Conservation (phyloP, 345 rosid species). For the Raphanus raphanistrum region DNA sequence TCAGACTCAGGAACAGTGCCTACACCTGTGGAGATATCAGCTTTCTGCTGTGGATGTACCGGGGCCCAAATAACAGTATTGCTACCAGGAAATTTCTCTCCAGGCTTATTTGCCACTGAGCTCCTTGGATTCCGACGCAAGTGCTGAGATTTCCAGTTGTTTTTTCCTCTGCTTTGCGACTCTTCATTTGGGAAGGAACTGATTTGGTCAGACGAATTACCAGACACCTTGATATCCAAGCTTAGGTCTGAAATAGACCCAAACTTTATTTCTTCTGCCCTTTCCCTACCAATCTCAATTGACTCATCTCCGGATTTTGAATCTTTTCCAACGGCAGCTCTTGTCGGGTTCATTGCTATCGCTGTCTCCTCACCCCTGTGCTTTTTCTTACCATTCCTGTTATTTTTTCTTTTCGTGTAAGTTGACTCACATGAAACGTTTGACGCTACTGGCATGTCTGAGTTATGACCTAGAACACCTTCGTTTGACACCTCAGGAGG, state of each 20-base stretch:
- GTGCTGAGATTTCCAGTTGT: constrained; percentile 69
- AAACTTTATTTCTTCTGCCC: constrained; percentile 39
- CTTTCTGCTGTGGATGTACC: constrained; percentile 57
- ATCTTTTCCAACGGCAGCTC: constrained; percentile 42
- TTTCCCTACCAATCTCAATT: constrained; percentile 45
- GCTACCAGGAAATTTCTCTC: constrained; percentile 50
- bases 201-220: constrained; percentile 48
- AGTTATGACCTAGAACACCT: constrained; percentile 39
- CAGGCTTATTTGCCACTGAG: constrained; percentile 49
- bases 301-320: constrained; percentile 32
- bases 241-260: constrained; percentile 39
- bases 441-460: constrained; percentile 34
- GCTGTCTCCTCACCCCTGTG: constrained; percentile 55
- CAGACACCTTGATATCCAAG: constrained; percentile 47
- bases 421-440: constrained; percentile 48
- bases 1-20: constrained; percentile 42
- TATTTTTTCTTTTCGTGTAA: constrained; percentile 59
- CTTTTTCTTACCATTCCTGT: constrained; percentile 60
- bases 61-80: constrained; percentile 93
- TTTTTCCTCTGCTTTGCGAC: constrained; percentile 47
- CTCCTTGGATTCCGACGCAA: constrained; percentile 58
- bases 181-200: constrained; percentile 56
- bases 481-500: constrained; percentile 41
- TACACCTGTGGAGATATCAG: constrained; percentile 52
- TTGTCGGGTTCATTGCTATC: constrained; percentile 37